Base-by-base conservation (phyloP, 495 filamentous ascomycete species). In the Echria macrotheca region DNA sequence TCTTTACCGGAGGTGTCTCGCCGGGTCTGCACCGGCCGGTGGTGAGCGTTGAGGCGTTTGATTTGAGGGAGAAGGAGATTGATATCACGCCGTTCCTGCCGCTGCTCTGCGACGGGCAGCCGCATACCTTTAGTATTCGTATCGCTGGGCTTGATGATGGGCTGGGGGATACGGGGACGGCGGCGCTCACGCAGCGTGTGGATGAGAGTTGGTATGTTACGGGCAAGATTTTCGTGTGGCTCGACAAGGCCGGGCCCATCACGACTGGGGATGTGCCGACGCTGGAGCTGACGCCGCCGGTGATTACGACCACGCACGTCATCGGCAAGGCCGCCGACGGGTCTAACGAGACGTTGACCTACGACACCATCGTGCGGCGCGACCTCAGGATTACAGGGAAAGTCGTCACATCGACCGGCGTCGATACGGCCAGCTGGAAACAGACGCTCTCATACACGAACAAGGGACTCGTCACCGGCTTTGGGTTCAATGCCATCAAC, bases 1-100 rank as follows among this genome's bases (percentile, higher is more conserved):
- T 95, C 28, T 96, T 95, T 54, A 94, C 89, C 4, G 89, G 90
- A 4, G 90, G 90, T 3, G 79, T 96, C 1, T 83, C 82, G 1
- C 90, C 90, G 1, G 81, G 81, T 0, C 75, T 94, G 24, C 94
- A 90, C 83, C 73, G 86, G 0, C 90, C 90, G 1, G 83, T 95
- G 52, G 88, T 88, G 10, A 88, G 89, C 1, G 87, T 90, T 38
- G 84, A 91, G 44, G 80, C 87, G 1, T 95, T 89, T 60, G 89
- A 95, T 59, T 70, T 95, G 10, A 75, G 81, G 7, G 81, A 89
- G 45, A 82, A 88, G 48, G 86, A 93, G 57, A 87, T 95, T 52
- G 90, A 95, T 59, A 83, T 94, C 35, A 85, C 87, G 3, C 85
- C 88, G 1, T 93, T 81, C 58, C 64, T 95, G 0, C 80, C 85